Evolutionary conservation across 2,329 filamentous ascomycete species (phyloP), one percentile per base, ranked within the genome.

Genomic region (Clarireedia hainanense): DNA sequence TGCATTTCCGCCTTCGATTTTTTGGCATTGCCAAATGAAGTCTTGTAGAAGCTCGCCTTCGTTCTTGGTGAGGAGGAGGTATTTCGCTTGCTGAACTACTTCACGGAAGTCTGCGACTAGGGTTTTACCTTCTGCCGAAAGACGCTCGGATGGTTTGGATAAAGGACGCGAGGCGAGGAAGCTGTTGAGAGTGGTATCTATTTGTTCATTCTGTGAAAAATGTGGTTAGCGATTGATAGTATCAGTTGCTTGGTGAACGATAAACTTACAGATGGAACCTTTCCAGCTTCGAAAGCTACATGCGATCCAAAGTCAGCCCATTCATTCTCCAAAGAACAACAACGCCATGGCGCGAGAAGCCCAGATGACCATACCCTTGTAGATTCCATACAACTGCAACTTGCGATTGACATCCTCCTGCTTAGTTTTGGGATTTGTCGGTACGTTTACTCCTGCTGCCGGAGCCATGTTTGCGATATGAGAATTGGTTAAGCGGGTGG

Each of bases 41-140:
- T 99, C 91, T 69, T 99, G 94, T 20, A 99, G 76, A 57, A 97
- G 75, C 67, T 99, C 91, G 68, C 91, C 94, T 58, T 96, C 82
- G 69, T 99, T 99, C 80, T 97, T 99, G 74, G 86, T 88, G 26
- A 99, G 77, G 7, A 97, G 75, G 12, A 99, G 80, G 56, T 84
- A 74, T 76, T 96, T 95, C 57, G 92, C 87, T 70, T 94, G 82
- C 66, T 87, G 82, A 47, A 99, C 84, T 51, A 96, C 89, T 53
- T 88, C 78, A 58, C 83, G 84, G 56, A 94, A 74, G 64, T 97
- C 92, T 43, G 76, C 74, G 3, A 96, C 82, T 2, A 99, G 80
- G n/a, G 74, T 72, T 69, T 85, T 85, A 57, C 94, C 94, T 64
- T 99, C 94, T 1, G 78, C 62, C 0, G 92, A 97, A 5, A 99